Evolutionary conservation across 345 rosid genomes (phyloP), one percentile per base, ranked within the genome.

Genomic region (Dovyalis caffra): DNA sequence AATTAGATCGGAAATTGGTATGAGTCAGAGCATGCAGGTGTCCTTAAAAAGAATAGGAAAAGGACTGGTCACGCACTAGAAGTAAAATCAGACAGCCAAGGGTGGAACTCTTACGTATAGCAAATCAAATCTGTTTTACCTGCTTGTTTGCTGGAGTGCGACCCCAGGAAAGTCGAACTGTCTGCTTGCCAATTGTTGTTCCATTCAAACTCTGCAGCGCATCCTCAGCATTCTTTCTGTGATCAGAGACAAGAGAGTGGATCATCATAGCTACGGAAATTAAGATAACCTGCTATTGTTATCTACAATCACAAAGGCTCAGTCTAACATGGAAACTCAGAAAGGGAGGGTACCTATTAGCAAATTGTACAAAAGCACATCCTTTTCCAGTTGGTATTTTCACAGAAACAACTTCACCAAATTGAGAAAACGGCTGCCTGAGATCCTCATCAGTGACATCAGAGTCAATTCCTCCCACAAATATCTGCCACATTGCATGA

Each of bases 101-200:
- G 10, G 15, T 5, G 28, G 58, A 45, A 66, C 26, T 25, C 37
- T 34, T 45, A 5, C 12, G 29, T 35, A 23, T 16, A 31, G n/a
- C 66, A 15, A 20, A 63, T 0, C 23, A 33, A 58, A 25, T 71
- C 40, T 69, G 67, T 47, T 56, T 49, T 33, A 91, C 98, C 92
- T 90, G 99, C 80, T 86, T 95, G 90, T 88, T 86, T 25, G 82
- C 92, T 5, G 93, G 92, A 71, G 81, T 92, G 70, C 98, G 92
- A 57, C 98, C 98, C 99, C 99, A 95, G 26, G 99, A 92, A 78
- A 95, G 95, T 12, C 99, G 94, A 68, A 95, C 94, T 21, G 93
- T 88, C 79, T 95, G 96, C 83, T 92, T 92, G 71, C 99, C 98
- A 8, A 95, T 90, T 34, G 82, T 84, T 61, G 93, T 86, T 69